Evolutionary conservation across 148 eudicot genomes (phyloP).

Genomic region (Rhododendron simsii): DNA sequence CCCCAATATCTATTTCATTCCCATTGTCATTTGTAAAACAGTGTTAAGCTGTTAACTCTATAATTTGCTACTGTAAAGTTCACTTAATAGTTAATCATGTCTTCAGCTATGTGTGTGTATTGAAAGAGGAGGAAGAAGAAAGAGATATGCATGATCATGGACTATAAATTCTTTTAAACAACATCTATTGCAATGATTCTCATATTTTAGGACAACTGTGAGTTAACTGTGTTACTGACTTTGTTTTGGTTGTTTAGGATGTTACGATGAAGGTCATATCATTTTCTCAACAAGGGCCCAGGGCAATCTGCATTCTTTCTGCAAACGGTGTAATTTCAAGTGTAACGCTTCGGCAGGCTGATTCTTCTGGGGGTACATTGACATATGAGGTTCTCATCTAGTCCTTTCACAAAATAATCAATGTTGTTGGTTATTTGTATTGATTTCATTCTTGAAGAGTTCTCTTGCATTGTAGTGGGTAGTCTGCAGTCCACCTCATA

Average conservation of each 20-base stretch:
- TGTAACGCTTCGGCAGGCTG: constrained; percentile 95
- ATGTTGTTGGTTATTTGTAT: constrained; percentile 4
- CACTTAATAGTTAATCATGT: not conserved
- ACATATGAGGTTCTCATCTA: constrained; percentile 76
- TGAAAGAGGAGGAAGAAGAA: not conserved
- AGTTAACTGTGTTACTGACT: not conserved
- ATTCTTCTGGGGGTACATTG: constrained; percentile 96
- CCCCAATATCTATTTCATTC: not conserved
- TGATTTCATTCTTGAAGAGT: not conserved
- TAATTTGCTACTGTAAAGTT: not conserved
- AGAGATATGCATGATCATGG: not conserved
- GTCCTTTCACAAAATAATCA: not conserved
- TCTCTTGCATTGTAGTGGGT: not conserved
- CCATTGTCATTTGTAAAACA: not conserved
- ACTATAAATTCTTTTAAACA: not conserved
- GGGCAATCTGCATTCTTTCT: constrained; percentile 91
- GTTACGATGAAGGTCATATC: constrained; percentile 95
- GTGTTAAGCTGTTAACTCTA: not conserved
- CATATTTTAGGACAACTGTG: not conserved
- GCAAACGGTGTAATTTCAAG: constrained; percentile 91
- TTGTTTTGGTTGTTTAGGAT: constrained; percentile 48
- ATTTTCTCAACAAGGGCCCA: constrained; percentile 97
- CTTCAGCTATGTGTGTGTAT: not conserved
- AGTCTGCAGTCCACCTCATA: not conserved
- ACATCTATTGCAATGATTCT: not conserved